Base-by-base conservation (phyloP, 23 red algal species). In the Gracilaria gracilis region DNA sequence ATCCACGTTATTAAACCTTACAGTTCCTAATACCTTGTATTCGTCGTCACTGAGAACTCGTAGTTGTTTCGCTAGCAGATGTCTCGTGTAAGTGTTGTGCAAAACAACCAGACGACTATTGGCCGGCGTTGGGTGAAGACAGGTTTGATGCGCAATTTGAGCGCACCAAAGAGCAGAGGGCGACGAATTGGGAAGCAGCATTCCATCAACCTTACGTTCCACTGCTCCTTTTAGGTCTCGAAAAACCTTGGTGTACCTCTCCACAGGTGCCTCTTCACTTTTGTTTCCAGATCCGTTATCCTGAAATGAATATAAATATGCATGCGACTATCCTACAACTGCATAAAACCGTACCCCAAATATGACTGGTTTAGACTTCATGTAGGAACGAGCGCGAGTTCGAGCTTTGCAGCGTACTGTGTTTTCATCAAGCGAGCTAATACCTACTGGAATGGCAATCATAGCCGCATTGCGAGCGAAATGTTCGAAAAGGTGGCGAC, bases 251-350 rank as follows among this genome's bases (percentile, higher is more conserved):
- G 72, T 77, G 72, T 77, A 46, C 12, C 72, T 23, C 35, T 27
- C 19, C 5, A 47, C 72, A 24, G 42, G 72, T 12, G 21, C 5
- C 9, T 12, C 3, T 77, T 31, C 72, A 46, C 9, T 44, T 29
- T 46, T 77, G 44, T 77, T 77, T 3, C 72, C 72, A 44, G 72
- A 77, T 0, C 72, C 72, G 15, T 77, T 44, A 31, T 46, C 72
- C 5, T 50, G 48, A 77, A 77, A 50, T 0, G 3, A 27, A 46
- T 46, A 33, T 11, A 77, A 31, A 53, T 77, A 77, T 24, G 42
- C 39, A 77, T 77, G 39, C n/a, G 20, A 2, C 72, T 33, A 77
- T 4, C 72, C 29, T 13, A 77, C 29, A 44, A 77, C 25, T 7
- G 72, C 72, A 46, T 77, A 77, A 5, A 77, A 44, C 8, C 35